Conservation (phyloP, 768 basidiomycete genomes). For the Auriscalpium microsporum region DNA sequence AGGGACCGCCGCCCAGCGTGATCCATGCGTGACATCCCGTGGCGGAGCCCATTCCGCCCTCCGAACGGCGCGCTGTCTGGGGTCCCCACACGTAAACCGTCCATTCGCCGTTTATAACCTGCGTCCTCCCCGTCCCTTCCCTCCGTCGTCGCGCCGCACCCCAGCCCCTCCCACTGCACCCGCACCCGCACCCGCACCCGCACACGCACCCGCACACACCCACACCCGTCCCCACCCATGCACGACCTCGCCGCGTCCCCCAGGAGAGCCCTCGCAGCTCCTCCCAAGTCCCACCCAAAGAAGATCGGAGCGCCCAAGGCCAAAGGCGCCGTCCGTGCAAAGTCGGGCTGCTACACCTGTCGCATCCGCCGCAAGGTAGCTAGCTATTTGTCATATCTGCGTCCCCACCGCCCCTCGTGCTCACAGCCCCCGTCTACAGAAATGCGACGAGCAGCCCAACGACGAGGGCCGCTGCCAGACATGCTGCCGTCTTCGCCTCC, state of each 20-base stretch:
- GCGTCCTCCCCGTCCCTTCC: neutral
- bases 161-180: conserved; percentile 29
- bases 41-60: too few species aligned
- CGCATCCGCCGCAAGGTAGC: conserved; percentile 84
- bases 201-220: conserved; percentile 18
- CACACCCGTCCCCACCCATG: conserved; percentile 20
- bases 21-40: too few species aligned
- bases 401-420: conserved; percentile 11
- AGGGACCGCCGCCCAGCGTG: too few species aligned
- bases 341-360: conserved; percentile 86
- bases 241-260: conserved; percentile 27
- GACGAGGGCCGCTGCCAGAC: conserved; percentile 59
- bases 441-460: conserved; percentile 74
- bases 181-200: conserved; percentile 17
- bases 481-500: conserved; percentile 70
- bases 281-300: conserved; percentile 31
- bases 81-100: conserved; percentile 8
- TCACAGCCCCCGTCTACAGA: conserved; percentile 36
- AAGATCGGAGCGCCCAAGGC: conserved; percentile 54
- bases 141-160: conserved; percentile 19
- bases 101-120: neutral
- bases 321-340: conserved; percentile 77
- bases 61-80: conserved; percentile 1
- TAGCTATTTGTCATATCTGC: conserved; percentile 15
- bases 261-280: conserved; percentile 21